Conservation (phyloP, 2,329 filamentous ascomycete species). For the Bipolaris victoriae region DNA sequence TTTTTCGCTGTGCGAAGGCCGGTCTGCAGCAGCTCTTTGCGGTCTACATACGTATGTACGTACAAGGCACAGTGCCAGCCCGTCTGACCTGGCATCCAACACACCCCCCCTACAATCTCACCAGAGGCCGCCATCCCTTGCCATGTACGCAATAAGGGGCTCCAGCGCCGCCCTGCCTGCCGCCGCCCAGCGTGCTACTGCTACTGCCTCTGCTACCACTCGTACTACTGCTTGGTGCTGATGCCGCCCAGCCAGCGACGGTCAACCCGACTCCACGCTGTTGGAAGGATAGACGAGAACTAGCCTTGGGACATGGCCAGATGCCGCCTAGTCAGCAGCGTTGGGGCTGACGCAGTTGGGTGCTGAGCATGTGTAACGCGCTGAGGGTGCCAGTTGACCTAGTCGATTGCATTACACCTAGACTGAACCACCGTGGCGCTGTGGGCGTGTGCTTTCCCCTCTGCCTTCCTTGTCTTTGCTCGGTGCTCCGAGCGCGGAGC, state of each 20-base stretch:
- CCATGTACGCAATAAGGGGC: conserved; percentile 3
- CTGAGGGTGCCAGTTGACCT: not conserved
- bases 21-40: not conserved
- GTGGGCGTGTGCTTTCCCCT: conserved; percentile 16
- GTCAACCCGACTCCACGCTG: no score
- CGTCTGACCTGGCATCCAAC: conserved; percentile 11
- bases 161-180: not conserved
- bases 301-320: conserved; percentile 4
- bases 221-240: no score
- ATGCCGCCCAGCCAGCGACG: no score
- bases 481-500: conserved; percentile 10
- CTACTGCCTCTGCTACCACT: not conserved
- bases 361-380: conserved; percentile 13
- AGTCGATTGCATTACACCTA: not conserved
- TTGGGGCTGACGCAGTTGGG: conserved; percentile 12
- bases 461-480: conserved; percentile 1
- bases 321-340: conserved; percentile 8
- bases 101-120: conserved; percentile 12
- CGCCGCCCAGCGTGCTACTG: not conserved
- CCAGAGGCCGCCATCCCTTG: conserved; percentile 19
- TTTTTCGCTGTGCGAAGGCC: not conserved
- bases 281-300: no score
- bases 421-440: conserved; percentile 4
- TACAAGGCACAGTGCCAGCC: not conserved
- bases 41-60: not conserved